Evolutionary conservation across 495 filamentous ascomycete species (phyloP), one percentile per base, ranked within the genome.

Genomic region (Hyphodiscus hymeniophilus): DNA sequence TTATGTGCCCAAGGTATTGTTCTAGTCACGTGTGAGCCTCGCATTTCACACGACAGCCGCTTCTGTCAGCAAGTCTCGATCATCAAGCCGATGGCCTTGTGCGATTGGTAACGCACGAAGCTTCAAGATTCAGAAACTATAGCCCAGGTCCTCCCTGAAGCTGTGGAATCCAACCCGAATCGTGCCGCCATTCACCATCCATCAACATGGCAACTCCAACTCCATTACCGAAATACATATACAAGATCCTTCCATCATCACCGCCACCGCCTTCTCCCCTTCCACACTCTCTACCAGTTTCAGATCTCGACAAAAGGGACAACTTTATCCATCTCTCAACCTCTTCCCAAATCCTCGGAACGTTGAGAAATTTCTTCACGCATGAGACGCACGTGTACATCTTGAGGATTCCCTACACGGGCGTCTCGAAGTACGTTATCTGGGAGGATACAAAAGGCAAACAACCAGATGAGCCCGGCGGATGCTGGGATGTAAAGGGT

Each of bases 301-400:
- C 64, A 3, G 33, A 44, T 11, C 47, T 62, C 10, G 64, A 66
- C 50, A 40, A 51, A 12, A 23, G 49, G 7, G 62, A 65, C 18
- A 55, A 57, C 18, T 66, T 64, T 56, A 62, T 66, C 32, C 64
- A 66, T 45, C 51, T 63, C 16, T 57, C 51, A 17, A 65, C 64
- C 12, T 58, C 62, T 7, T 16, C 24, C 31, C 64, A 66, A 47
- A 45, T 55, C 1, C 51, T 61, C 3, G 48, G 47, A 10, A 66
- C 64, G 1, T 50, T 63, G 8, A 45, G 36, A 5, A 43, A 33
- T 13, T 65, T 65, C 51, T 66, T 63, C 50, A 18, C 43, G 3
- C 5, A 38, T 7, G 24, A 34, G 3, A n/a, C 38, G 3, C 38
- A 35, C 7, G 42, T 66, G 1, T 63, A 32, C 21, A 47, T 66